Evolutionary conservation across 768 basidiomycete species (phyloP), one percentile per base, ranked within the genome.

Genomic region (Calvatia gigantea): DNA sequence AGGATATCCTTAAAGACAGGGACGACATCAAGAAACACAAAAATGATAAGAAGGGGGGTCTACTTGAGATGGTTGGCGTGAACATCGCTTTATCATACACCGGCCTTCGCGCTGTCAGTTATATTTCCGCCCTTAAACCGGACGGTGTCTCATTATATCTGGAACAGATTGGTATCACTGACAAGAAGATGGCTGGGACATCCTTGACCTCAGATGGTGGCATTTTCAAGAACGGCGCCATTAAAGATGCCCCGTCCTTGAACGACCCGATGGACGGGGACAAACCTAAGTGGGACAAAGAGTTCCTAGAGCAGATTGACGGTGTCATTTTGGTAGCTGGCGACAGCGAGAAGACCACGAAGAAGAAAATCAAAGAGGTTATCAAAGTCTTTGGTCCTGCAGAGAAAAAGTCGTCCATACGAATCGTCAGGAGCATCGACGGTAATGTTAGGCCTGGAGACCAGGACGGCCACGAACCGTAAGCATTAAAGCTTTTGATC

Each of bases 41-140:
- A 68, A 67, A 66, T 56, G 65, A 64, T 51, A 69, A 67, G 15
- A 65, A 64, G 41, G 65, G 65, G 35, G 62, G 62, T 9, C 65
- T 75, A 21, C 61, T 79, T 52, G 72, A 69, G 23, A 62, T 79
- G 54, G 66, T 66, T 12, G 78, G 77, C 8, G 70, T 82, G 39
- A 84, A 83, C 67, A 73, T 83, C 41, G 70, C 80, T 11, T 81
- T 84, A 64, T 80, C 82, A 7, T 76, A 78, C 27, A 63, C 64
- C 14, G 83, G 80, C 14, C 73, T 83, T 35, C 60, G 39, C 2
- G 67, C 70, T 65, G 77, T 79, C 32, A 62, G 47, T 21, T 5
- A 31, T 9, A 33, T 2, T 6, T 38, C n/a, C 45, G 15, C 38
- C 6, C 6, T 3, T n/a, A 6, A n/a, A n/a, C n/a, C 42, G 6